Conservation (phyloP, 257 asterid species). For the Scutellaria minor region DNA sequence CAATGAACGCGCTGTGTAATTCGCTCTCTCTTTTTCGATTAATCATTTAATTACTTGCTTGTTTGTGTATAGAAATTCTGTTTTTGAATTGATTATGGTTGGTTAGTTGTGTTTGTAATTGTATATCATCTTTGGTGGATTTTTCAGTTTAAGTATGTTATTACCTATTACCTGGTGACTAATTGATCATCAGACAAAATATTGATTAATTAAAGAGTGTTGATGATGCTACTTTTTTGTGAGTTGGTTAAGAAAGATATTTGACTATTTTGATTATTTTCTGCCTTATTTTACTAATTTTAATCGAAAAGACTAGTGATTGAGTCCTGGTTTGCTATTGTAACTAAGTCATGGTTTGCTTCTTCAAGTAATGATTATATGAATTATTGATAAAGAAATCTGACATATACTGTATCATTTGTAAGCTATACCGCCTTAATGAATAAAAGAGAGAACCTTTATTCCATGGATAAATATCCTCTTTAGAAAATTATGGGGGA, state of each 20-base stretch:
- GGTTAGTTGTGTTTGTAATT: conserved; percentile 1
- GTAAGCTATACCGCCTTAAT: conserved; percentile 2
- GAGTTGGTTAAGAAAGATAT: conserved; percentile 9
- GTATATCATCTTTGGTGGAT: neutral
- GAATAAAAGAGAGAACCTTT: neutral
- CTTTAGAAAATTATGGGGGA: neutral
- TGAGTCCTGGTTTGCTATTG: neutral
- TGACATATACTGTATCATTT: conserved; percentile 5
- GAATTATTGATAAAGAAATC: neutral
- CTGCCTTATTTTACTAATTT: neutral
- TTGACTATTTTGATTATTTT: neutral
- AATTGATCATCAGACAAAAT: neutral
- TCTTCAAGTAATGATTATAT: conserved; percentile 23
- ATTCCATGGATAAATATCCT: neutral
- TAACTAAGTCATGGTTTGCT: conserved; percentile 1
- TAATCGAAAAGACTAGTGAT: neutral
- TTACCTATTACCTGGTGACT: neutral
- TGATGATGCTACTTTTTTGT: neutral
- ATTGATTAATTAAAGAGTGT: conserved; percentile 8
- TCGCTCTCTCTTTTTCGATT: neutral
- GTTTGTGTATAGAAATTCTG: neutral
- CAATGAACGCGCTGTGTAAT: conserved; percentile 85
- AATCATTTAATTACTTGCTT: conserved; percentile 9
- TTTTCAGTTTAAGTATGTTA: conserved; percentile 6
- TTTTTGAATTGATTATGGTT: neutral